phyloP scores from a whole-genome alignment of 176 grass and related monocot species.

The Coix lacrymajobi region DNA sequence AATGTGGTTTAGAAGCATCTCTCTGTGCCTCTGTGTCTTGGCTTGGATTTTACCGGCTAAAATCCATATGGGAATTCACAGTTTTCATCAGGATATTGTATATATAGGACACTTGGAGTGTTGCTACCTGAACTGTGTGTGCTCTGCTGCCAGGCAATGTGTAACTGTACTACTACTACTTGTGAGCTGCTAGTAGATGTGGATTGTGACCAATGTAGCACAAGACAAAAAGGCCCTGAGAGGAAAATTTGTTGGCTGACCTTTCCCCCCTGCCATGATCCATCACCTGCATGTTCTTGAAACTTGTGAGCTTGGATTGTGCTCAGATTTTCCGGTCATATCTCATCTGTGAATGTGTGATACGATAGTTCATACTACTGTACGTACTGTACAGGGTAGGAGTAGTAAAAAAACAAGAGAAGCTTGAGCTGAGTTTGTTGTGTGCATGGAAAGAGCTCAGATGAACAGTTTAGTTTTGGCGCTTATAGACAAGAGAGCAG shows the following conservation, averaged over 20 bases:
- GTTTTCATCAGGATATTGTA: not conserved
- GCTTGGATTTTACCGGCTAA: not conserved
- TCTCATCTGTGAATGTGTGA: not conserved
- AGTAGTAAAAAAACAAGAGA: not conserved
- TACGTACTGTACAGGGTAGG: not conserved
- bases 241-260: conserved; percentile 15
- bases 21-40: not conserved
- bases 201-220: conserved; percentile 10
- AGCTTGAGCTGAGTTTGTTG: not conserved
- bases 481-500: not conserved
- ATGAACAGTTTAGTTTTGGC: conserved; percentile 2
- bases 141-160: not conserved
- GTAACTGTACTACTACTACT: not conserved
- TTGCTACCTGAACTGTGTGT: not conserved
- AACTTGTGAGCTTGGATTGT: conserved; percentile 15
- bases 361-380: not conserved
- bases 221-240: conserved; percentile 4
- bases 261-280: not conserved
- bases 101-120: not conserved
- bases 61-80: not conserved
- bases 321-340: not conserved
- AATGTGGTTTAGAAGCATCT: not conserved
- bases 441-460: not conserved
- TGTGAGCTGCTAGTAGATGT: not conserved
- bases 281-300: not conserved